Evolutionary conservation across 2,329 filamentous ascomycete genomes (phyloP).

Genomic region (Monascus ruber): DNA sequence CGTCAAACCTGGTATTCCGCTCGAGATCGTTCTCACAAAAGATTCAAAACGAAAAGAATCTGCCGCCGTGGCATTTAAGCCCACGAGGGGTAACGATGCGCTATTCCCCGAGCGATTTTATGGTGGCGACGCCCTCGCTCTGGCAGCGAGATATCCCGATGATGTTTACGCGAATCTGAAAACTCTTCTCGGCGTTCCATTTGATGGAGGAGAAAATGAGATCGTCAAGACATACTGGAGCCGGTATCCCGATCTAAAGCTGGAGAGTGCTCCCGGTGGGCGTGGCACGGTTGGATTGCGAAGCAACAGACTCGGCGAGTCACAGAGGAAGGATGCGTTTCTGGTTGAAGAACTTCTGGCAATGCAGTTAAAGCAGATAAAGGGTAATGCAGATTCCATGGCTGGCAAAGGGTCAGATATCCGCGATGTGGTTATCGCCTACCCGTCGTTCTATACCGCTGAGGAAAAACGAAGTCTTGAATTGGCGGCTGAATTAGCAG

Average conservation of each 20-base stretch:
- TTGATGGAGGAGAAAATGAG: conserved; percentile 28
- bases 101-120: conserved; percentile 81
- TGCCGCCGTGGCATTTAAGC: conserved; percentile 88
- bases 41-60: conserved; percentile 94
- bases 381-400: conserved; percentile 72
- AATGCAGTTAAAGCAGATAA: conserved; percentile 90
- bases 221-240: conserved; percentile 58
- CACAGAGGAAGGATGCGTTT: conserved; percentile 52
- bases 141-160: conserved; percentile 76
- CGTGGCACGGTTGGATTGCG: conserved; percentile 70
- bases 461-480: conserved; percentile 83
- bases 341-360: conserved; percentile 87
- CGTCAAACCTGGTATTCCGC: conserved; percentile 90
- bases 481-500: conserved; percentile 75
- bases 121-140: conserved; percentile 78
- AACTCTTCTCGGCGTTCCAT: conserved; percentile 65
- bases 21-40: conserved; percentile 96
- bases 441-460: conserved; percentile 79
- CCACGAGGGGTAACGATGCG: conserved; percentile 53
- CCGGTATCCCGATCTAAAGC: conserved; percentile 66
- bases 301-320: conserved; percentile 56
- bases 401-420: conserved; percentile 65
- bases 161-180: conserved; percentile 96
- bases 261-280: conserved; percentile 41
- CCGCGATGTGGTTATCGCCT: conserved; percentile 74